A percentile compares a stretch with the other conserved stretches of the same genome.
These are phyloP conservation scores for Camelina laxa DNA, from an alignment of 345 rosid genomes.

Conservation along the genomic window DNA sequence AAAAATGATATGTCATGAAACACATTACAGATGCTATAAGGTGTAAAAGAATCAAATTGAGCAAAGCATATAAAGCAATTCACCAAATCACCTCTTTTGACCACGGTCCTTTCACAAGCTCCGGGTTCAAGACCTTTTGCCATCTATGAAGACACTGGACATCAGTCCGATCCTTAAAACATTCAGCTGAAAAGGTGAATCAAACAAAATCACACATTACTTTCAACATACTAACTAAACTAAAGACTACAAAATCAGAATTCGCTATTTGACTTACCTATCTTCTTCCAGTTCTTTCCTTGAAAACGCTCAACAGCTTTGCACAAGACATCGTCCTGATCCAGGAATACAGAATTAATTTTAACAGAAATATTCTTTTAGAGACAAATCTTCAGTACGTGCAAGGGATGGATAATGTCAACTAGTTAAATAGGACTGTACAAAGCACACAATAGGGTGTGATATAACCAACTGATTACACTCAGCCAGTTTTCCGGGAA, in stretches of 20 bases:
- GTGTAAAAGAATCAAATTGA: slow-evolving; percentile 1
- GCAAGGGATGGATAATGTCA: neutral
- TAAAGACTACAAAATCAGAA: neutral
- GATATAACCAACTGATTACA: slow-evolving; percentile 13
- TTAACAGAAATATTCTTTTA: neutral
- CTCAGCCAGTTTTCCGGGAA: slow-evolving; percentile 4
- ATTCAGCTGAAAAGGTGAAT: slow-evolving; percentile 71
- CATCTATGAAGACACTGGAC: slow-evolving; percentile 99
- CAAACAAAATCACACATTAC: slow-evolving; percentile 47
- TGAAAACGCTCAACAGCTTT: slow-evolving; percentile 96
- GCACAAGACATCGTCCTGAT: slow-evolving; percentile 88
- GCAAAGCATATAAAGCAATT: slow-evolving; percentile 23
- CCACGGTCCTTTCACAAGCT: slow-evolving; percentile 99
- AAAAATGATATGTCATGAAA: slow-evolving; percentile 22
- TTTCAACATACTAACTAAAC: slow-evolving; percentile 15
- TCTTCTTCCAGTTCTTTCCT: slow-evolving; percentile 99
- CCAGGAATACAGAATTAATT: slow-evolving; percentile 15
- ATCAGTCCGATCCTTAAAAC: slow-evolving; percentile 97
- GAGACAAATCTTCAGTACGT: slow-evolving; percentile 12
- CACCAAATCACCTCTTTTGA: slow-evolving; percentile 86
- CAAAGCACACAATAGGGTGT: slow-evolving; percentile 23
- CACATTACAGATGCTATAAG: slow-evolving; percentile 11
- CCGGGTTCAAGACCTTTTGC: slow-evolving; percentile 99
- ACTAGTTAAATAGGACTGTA: slow-evolving; percentile 7
- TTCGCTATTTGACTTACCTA: slow-evolving; percentile 58